Evolutionary conservation across 805 yeast genomes (phyloP).

Genomic region (Brettanomyces custersianus): DNA sequence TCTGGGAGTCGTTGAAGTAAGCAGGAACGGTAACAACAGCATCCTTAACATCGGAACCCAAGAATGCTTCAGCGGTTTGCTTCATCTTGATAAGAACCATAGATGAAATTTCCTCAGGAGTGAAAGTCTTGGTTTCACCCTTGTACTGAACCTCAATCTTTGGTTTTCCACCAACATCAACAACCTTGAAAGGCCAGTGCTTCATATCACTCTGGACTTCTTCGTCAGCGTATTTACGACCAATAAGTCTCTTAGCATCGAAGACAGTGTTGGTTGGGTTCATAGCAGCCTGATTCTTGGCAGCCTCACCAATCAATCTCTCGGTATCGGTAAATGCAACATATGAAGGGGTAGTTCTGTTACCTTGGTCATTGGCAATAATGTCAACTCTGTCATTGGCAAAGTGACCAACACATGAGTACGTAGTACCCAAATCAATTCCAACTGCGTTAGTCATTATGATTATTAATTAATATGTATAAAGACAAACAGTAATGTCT

Average conservation of each 20-base stretch:
- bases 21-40: slow-evolving; percentile 86
- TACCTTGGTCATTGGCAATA: slow-evolving; percentile 97
- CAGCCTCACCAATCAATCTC: slow-evolving; percentile 93
- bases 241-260: slow-evolving; percentile 89
- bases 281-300: slow-evolving; percentile 94
- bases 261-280: slow-evolving; percentile 88
- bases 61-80: slow-evolving; percentile 51
- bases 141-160: slow-evolving; percentile 84
- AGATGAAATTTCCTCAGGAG: slow-evolving; percentile 92
- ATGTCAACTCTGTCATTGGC: slow-evolving; percentile 88
- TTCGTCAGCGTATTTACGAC: slow-evolving; percentile 80
- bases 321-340: slow-evolving; percentile 92
- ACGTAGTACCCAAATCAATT: slow-evolving; percentile 81
- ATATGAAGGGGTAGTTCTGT: slow-evolving; percentile 94
- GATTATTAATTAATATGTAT: too few relatives aligned
- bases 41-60: slow-evolving; percentile 44
- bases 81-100: slow-evolving; percentile 71
- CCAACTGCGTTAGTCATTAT: slow-evolving; percentile 54
- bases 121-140: slow-evolving; percentile 84
- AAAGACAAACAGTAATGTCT: too few relatives aligned
- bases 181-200: slow-evolving; percentile 88
- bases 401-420: slow-evolving; percentile 95
- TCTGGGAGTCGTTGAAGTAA: slow-evolving; percentile 71
- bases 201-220: slow-evolving; percentile 74
- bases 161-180: slow-evolving; percentile 81